Conservation (phyloP, 352 stramenopile genomes). For the Phytophthora ohioensis region DNA sequence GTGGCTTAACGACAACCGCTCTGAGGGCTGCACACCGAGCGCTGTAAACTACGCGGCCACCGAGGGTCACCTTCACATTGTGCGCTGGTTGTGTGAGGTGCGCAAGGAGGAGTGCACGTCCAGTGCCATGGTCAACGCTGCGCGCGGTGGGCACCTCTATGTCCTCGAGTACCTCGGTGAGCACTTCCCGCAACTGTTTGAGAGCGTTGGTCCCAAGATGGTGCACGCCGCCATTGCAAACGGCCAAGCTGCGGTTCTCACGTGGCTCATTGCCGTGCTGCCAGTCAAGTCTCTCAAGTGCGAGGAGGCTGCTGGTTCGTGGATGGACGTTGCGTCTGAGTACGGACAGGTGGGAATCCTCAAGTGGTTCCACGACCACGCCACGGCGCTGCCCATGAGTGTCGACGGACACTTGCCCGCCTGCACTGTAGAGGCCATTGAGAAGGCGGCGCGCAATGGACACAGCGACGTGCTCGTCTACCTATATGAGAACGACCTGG, state of each 20-base stretch:
- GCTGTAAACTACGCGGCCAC: conserved; percentile 73
- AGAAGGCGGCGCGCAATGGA: conserved; percentile 73
- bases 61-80: conserved; percentile 59
- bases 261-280: conserved; percentile 66
- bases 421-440: conserved; percentile 65
- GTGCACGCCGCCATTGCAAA: conserved; percentile 70
- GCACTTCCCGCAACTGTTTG: conserved; percentile 58
- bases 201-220: conserved; percentile 67
- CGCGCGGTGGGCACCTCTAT: conserved; percentile 62
- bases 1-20: conserved; percentile 74
- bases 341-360: conserved; percentile 72
- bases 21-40: conserved; percentile 72
- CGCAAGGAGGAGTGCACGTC: conserved; percentile 60
- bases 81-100: conserved; percentile 66
- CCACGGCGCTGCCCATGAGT: conserved; percentile 58
- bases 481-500: conserved; percentile 64
- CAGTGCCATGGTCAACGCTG: conserved; percentile 65
- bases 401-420: conserved; percentile 59
- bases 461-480: conserved; percentile 67
- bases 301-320: conserved; percentile 63
- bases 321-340: conserved; percentile 78
- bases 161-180: conserved; percentile 65
- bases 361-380: conserved; percentile 75
- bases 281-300: conserved; percentile 77
- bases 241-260: conserved; percentile 60